Evolutionary conservation across 768 basidiomycete genomes (phyloP).

Genomic region (Lentinus tigrinus): DNA sequence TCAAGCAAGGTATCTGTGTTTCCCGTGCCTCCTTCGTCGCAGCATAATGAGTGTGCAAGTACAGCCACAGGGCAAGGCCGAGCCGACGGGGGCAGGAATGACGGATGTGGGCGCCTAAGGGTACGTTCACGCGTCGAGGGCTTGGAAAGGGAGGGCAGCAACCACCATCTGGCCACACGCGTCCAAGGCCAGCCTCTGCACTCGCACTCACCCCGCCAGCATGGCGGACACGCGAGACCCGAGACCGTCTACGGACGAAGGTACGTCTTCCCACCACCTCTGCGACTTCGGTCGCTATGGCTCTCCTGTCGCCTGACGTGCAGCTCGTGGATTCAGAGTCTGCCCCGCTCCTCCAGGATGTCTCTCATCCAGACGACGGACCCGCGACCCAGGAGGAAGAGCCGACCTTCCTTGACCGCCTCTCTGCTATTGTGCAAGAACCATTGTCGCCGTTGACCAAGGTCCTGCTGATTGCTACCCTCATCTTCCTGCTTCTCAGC

Average conservation of each 20-base stretch:
- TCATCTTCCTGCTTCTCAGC: slow-evolving; percentile 77
- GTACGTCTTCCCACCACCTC: slow-evolving; percentile 30
- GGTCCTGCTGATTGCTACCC: slow-evolving; percentile 70
- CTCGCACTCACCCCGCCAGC: slow-evolving; percentile 19
- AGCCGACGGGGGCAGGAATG: neutral
- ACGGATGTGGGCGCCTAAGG: neutral
- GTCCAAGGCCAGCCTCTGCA: neutral
- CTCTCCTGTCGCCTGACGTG: slow-evolving; percentile 11
- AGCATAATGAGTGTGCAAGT: too few relatives aligned
- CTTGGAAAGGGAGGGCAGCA: neutral
- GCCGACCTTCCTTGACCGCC: slow-evolving; percentile 42
- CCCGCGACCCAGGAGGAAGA: slow-evolving; percentile 20
- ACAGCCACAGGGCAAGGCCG: too few relatives aligned
- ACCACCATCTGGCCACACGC: neutral
- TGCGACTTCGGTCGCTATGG: neutral
- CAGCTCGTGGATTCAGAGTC: slow-evolving; percentile 43
- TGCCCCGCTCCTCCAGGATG: slow-evolving; percentile 60
- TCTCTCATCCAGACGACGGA: slow-evolving; percentile 38
- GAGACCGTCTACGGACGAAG: slow-evolving; percentile 57
- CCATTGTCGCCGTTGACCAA: slow-evolving; percentile 83
- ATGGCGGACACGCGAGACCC: slow-evolving; percentile 56
- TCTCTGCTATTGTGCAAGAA: slow-evolving; percentile 63
- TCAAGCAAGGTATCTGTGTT: too few relatives aligned
- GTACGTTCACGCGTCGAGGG: neutral
- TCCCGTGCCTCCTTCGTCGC: too few relatives aligned